Evolutionary conservation across 2,329 filamentous ascomycete genomes (phyloP).

Genomic region (Chrysosporium queenslandicum): DNA sequence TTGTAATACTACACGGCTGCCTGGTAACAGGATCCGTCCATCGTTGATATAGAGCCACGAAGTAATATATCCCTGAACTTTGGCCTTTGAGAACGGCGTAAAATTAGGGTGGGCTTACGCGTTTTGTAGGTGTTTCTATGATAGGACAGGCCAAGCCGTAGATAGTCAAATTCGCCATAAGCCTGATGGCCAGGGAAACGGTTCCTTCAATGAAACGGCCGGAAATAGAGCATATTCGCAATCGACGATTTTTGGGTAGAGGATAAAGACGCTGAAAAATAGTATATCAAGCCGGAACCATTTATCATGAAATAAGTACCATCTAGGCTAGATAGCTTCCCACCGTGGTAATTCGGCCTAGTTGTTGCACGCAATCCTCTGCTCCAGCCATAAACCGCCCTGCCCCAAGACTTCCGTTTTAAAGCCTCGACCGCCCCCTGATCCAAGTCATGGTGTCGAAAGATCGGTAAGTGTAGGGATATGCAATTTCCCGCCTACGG

Average conservation of each 20-base stretch:
- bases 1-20: constrained; percentile 22
- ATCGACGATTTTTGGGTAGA: constrained; percentile 4
- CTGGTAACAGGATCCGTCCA: no score
- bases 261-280: constrained; percentile 4
- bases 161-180: no score
- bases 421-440: background rate
- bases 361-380: constrained; percentile 1
- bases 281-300: constrained; percentile 1
- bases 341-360: background rate
- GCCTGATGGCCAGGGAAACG: no score
- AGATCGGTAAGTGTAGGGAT: background rate
- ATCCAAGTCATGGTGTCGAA: background rate
- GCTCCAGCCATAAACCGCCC: background rate
- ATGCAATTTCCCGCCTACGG: background rate
- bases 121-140: no score
- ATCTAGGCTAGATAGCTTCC: constrained; percentile 4
- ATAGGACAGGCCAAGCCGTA: no score
- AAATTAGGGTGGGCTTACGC: no score
- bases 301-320: constrained; percentile 11
- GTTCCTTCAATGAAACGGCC: background rate
- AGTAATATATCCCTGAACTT: no score
- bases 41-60: no score
- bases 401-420: background rate
- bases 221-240: background rate
- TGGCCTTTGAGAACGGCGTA: no score